Evolutionary conservation across 1,139 yeast species (phyloP).

Genomic region (Nematodospora anomalae): DNA sequence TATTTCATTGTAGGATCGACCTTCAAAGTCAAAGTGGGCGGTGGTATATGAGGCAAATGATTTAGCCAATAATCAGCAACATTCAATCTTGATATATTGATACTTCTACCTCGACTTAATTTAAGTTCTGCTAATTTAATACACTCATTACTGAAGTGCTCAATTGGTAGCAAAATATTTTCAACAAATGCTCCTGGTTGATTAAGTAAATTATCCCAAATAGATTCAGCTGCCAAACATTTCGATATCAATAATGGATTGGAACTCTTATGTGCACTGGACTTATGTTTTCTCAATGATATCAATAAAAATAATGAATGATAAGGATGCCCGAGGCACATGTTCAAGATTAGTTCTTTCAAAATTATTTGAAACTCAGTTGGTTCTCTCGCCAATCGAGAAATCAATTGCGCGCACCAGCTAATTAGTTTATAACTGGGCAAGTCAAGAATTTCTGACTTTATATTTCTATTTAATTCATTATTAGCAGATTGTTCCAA

Average conservation of each 20-base stretch:
- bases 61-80: conserved; percentile 60
- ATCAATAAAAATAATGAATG: conserved; percentile 72
- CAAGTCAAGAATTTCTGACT: conserved; percentile 35
- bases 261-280: conserved; percentile 26
- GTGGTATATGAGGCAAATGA: conserved; percentile 55
- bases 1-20: conserved; percentile 49
- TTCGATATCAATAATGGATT: conserved; percentile 45
- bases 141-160: conserved; percentile 50
- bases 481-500: conserved; percentile 55
- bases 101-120: conserved; percentile 30
- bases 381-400: conserved; percentile 57
- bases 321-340: conserved; percentile 68
- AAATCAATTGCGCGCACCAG: conserved; percentile 83
- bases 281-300: conserved; percentile 52
- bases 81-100: conserved; percentile 37
- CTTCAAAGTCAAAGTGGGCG: conserved; percentile 60
- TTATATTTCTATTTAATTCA: conserved; percentile 35
- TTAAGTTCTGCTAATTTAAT: conserved; percentile 53
- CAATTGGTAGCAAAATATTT: conserved; percentile 37
- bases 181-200: conserved; percentile 7
- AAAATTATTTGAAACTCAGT: conserved; percentile 58
- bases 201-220: conserved; percentile 36
- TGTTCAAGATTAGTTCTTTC: conserved; percentile 45
- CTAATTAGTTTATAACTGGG: conserved; percentile 66
- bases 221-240: conserved; percentile 48